Evolutionary conservation across 331 rosid species (phyloP), one percentile per base, ranked within the genome.

Genomic region (Malus hybrid): DNA sequence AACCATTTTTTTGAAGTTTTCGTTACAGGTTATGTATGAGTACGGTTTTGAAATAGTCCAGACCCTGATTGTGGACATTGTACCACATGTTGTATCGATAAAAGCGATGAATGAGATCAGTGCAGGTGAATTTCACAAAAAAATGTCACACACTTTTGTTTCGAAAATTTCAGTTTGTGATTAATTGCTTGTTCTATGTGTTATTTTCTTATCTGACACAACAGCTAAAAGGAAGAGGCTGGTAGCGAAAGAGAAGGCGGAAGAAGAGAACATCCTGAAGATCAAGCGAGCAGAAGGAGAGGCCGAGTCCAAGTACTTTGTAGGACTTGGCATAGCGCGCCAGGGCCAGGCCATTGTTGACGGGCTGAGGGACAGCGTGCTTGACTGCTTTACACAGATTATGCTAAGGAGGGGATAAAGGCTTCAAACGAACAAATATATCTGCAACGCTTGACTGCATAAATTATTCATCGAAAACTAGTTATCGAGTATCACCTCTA

Each of bases 311-410:
- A 93, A 90, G 61, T 93, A 90, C 78, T 87, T 93, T 81, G 82
- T 93, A 5, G 94, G 98, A 65, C 91, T 90, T 12, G 96, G 97
- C 62, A 85, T 90, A 27, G 98, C 96, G 56, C 88, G 93, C 10
- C 95, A 93, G 79, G 89, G 95, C n/a, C 97, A 93, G 83, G 97
- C 96, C 55, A 89, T 93, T 20, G 95, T 93, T 14, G 97, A 93
- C 5, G 93, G 96, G 59, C 76, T 90, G 65, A 85, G 93, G 78
- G 93, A 89, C 81, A 86, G 89, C 2, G 93, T 90, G 59, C 92
- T 90, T 22, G 86, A 70, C 88, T 66, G 93, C 94, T 72, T 66
- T 75, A 56, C 96, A 93, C 86, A 93, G 66, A 27, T 44, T 76
- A 85, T 65, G 46, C 81, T 33, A 65, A 81, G 24, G 36, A 46